Percentiles rank a stretch among this genome's conserved stretches.
These are phyloP conservation scores for Phaeomoniella chlamydospora DNA, from an alignment of 2,329 filamentous ascomycete genomes.

Conservation along the genomic window DNA sequence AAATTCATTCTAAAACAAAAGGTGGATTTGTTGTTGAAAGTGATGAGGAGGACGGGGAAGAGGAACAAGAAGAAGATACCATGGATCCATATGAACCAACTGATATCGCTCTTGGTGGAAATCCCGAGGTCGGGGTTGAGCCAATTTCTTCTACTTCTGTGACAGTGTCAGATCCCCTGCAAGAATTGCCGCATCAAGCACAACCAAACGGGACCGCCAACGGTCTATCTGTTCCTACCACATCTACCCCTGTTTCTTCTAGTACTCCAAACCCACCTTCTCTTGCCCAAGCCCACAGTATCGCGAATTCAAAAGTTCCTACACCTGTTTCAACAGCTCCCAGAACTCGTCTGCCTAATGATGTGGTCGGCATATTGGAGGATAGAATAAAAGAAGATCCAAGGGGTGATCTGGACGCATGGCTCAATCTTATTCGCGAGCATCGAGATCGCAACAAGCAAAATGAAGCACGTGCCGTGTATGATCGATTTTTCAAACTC, in stretches of 20 bases:
- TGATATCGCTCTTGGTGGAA: conserved; percentile 7
- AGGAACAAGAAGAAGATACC: conserved; percentile 19
- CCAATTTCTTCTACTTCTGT: conserved; percentile 8
- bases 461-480: conserved; percentile 65
- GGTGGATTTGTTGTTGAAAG: conserved; percentile 51
- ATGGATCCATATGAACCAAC: conserved; percentile 14
- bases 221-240: conserved; percentile 11
- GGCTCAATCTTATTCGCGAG: conserved; percentile 75
- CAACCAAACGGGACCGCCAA: background rate
- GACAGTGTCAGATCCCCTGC: conserved; percentile 1
- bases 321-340: conserved; percentile 16
- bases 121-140: no score
- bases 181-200: background rate
- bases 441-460: conserved; percentile 68
- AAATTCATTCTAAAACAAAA: conserved; percentile 25
- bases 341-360: conserved; percentile 49
- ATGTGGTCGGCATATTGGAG: conserved; percentile 69
- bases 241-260: conserved; percentile 28
- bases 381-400: conserved; percentile 86
- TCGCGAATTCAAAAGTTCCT: background rate
- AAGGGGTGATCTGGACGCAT: conserved; percentile 81
- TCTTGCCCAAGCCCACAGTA: conserved; percentile 1
- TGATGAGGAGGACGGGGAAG: conserved; percentile 44
- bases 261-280: conserved; percentile 10
- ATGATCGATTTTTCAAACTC: conserved; percentile 72